Base-by-base conservation (phyloP, 305 asterid genomes). In the Lippia alba region DNA sequence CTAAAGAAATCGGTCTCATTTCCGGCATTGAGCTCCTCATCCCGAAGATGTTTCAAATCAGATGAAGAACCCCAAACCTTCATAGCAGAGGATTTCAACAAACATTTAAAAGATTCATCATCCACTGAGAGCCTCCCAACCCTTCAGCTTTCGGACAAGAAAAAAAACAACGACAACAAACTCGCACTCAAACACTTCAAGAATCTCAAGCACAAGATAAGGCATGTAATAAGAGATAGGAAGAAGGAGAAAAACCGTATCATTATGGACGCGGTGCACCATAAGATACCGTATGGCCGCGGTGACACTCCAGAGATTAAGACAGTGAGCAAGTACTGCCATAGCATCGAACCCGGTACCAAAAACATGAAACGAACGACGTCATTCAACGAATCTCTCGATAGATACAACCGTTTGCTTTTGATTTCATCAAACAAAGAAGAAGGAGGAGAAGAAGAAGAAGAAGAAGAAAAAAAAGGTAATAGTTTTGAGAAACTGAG, bases 231-330 rank as follows among this genome's bases (percentile, higher is more conserved):
- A 19, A 72, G 80, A 40, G 98, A 87, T 67, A 76, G 81, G 70
- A 89, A 76, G 61, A 86, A 89, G 66, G 96, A 86, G 76, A 91
- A 83, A 80, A 80, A 82, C 36, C 84, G 91, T 51, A 93, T 93
- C 63, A 40, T 87, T 18, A 89, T 85, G 95, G 98, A 91, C 66
- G 96, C 89, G 0, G 74, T 89, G 48, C 85, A 89, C 56, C 90
- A 93, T 63, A 89, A 86, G 69, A 74, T 93, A 39, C 98, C 97
- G 9, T 79, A 75, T 32, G 97, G 90, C 3, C 34, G 6, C 1
- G 41, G 24, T 41, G n/a, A 57, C 30, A 10, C 12, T 48, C 68
- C 59, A 10, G 78, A 76, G 15, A 24, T 15, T 12, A 59, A 67
- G 56, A 60, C 61, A 9, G 76, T n/a, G 59, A 16, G 49, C 49